These are phyloP conservation scores for Crithidia bombi DNA, from an alignment of 208 protist species.

Conservation along the genomic window DNA sequence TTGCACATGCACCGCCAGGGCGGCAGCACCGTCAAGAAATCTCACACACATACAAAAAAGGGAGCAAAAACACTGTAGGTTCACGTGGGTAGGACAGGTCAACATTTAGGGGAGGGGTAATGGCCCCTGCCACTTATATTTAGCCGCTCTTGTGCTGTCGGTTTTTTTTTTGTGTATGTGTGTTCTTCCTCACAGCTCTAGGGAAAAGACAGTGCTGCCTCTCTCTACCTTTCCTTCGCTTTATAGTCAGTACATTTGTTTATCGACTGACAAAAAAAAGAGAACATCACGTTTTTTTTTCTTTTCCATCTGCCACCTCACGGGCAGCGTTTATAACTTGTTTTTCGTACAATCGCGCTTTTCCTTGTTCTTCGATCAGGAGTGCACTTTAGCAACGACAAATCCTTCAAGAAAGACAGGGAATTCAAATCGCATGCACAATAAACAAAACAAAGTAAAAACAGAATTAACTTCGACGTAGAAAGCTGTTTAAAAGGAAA, in stretches of 20 bases:
- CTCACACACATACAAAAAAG: neutral
- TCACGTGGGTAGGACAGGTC: conserved; percentile 16
- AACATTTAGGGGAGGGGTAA: neutral
- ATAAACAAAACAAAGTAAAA: neutral
- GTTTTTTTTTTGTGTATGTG: neutral
- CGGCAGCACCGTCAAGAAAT: conserved; percentile 13
- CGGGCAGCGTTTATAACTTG: no score
- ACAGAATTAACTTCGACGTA: neutral
- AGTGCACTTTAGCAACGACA: neutral
- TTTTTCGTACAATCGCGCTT: no score
- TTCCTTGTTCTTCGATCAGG: neutral
- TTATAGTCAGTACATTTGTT: no score
- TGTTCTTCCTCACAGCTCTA: no score
- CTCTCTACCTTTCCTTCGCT: no score
- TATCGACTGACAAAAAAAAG: no score
- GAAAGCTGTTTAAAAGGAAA: neutral
- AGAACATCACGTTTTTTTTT: no score
- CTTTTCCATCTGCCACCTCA: no score
- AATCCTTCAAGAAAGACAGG: neutral
- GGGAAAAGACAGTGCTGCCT: neutral
- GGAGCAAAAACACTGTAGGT: conserved; percentile 19
- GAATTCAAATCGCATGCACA: neutral
- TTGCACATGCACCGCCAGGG: no score
- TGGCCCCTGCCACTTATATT: no score
- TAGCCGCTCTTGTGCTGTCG: no score